A percentile compares a stretch with the other conserved stretches of the same genome.
These are phyloP conservation scores for Mycena maculata DNA, from an alignment of 768 basidiomycete species.

Conservation along the genomic window DNA sequence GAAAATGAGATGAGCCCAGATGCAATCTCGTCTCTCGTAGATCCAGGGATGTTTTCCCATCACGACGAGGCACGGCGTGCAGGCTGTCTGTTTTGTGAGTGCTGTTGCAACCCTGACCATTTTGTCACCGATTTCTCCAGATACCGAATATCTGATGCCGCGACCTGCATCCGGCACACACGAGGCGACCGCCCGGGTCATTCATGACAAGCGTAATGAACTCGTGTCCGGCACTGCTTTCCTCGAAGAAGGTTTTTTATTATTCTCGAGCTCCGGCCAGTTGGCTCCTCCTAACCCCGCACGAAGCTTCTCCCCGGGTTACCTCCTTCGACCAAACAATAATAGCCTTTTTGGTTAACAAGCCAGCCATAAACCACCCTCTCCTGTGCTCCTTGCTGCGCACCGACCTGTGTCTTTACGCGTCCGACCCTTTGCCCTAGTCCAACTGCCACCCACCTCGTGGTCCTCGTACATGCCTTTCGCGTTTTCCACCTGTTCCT, in stretches of 20 bases:
- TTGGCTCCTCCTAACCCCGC: slow-evolving; percentile 26
- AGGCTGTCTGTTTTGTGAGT: slow-evolving; percentile 1
- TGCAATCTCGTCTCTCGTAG: slow-evolving; percentile 8
- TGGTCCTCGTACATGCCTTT: slow-evolving; percentile 63
- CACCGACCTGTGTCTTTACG: slow-evolving; percentile 44
- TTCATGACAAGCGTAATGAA: slow-evolving; percentile 38
- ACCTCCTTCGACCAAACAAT: slow-evolving; percentile 44
- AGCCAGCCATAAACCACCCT: slow-evolving; percentile 41
- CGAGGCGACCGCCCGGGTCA: slow-evolving; percentile 31
- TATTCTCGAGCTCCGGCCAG: slow-evolving; percentile 32
- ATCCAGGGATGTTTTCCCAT: slow-evolving; percentile 27
- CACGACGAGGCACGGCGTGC: slow-evolving; percentile 20
- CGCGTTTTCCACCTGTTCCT: slow-evolving; percentile 57
- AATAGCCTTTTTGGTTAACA: slow-evolving; percentile 53
- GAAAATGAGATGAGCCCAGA: slow-evolving; percentile 26
- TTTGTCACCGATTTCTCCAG: slow-evolving; percentile 23
- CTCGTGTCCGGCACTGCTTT: slow-evolving; percentile 34
- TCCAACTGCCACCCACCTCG: slow-evolving; percentile 60
- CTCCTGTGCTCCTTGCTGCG: slow-evolving; percentile 38
- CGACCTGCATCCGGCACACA: slow-evolving; percentile 28
- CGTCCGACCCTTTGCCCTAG: slow-evolving; percentile 47
- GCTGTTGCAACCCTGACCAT: slow-evolving; percentile 30
- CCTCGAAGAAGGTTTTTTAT: slow-evolving; percentile 16
- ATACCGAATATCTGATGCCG: slow-evolving; percentile 28
- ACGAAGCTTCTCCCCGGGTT: slow-evolving; percentile 28